Evolutionary conservation across 208 protist species (phyloP), one percentile per base, ranked within the genome.

Genomic region (Acanthamoeba triangularis): DNA sequence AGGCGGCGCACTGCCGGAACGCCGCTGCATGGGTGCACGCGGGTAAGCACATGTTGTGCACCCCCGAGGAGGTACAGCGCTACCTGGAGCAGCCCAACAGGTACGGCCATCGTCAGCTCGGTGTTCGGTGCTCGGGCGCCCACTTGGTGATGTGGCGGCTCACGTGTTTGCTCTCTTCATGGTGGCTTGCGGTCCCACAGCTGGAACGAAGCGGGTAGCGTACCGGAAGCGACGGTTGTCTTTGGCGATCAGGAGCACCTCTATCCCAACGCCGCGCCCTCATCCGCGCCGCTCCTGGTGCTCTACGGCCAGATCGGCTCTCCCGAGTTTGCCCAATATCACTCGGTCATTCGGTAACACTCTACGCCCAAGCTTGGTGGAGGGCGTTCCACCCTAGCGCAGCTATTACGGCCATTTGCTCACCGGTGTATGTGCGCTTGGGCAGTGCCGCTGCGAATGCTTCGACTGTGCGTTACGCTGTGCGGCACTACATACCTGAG

Each of bases 161-260:
- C 41, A 47, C 41, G 41, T 47, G 41, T 41, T 41, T 41, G 37
- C 37, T 41, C 37, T 41, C 37, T 1, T 41, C 37, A 41, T 82
- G 74, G 35, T 49, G n/a, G 13, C 74, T 82, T 18, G 23, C 74
- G 25, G 16, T 33, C 0, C 41, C 13, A 28, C 41, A 85, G 44
- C 41, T 11, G 41, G 41, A 47, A 47, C 0, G 33, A 10, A 85
- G 2, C 35, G 23, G 37, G 30, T 4, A 61, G 4, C 54, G 82
- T 11, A 1, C 8, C 23, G 1, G 49, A 59, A 33, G 63, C 87
- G 10, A 8, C 28, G 6, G 11, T n/a, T 44, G 61, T 93, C 28
- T 93, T 93, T 30, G 87, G 33, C 52, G 63, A 93, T 7, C 87
- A 54, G 87, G 87, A 93, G 87, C 87, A 93, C 37, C 61, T 93